These are phyloP conservation scores for Emergomyces orientalis DNA, from an alignment of 2,329 filamentous ascomycete genomes.

Conservation along the genomic window DNA sequence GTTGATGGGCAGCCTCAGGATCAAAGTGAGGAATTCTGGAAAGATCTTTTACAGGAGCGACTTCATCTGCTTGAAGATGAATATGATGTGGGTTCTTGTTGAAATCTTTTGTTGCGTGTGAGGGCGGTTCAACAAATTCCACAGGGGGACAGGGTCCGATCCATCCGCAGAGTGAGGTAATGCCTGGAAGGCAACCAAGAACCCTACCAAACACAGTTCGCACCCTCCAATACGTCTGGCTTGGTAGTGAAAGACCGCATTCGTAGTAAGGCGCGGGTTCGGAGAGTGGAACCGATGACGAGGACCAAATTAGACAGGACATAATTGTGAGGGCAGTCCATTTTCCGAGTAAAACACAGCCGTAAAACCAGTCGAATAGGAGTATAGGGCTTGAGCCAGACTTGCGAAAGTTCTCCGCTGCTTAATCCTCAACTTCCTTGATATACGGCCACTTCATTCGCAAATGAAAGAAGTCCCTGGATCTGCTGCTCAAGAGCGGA, in stretches of 20 bases:
- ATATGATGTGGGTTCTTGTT: neutral
- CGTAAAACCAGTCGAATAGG: neutral
- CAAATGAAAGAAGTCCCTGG: neutral
- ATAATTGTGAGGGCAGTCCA: neutral
- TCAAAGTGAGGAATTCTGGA: neutral
- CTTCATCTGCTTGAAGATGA: neutral
- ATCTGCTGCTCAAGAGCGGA: neutral
- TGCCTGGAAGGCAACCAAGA: neutral
- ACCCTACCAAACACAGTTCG: neutral
- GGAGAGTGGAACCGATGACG: neutral
- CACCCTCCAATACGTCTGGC: neutral
- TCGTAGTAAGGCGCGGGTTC: neutral
- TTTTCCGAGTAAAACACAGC: neutral
- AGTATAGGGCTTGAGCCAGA: neutral
- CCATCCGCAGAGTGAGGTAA: neutral
- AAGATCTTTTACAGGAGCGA: neutral
- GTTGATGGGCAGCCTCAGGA: neutral
- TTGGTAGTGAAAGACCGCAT: constrained; percentile 1
- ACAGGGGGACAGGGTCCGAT: neutral
- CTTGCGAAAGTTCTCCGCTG: neutral
- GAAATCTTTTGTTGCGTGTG: neutral
- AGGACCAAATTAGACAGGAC: neutral
- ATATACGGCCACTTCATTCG: neutral
- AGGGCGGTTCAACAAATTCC: neutral
- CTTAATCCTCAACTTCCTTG: neutral